Evolutionary conservation across 805 yeast species (phyloP).

Genomic region (Candida mattraensis): DNA sequence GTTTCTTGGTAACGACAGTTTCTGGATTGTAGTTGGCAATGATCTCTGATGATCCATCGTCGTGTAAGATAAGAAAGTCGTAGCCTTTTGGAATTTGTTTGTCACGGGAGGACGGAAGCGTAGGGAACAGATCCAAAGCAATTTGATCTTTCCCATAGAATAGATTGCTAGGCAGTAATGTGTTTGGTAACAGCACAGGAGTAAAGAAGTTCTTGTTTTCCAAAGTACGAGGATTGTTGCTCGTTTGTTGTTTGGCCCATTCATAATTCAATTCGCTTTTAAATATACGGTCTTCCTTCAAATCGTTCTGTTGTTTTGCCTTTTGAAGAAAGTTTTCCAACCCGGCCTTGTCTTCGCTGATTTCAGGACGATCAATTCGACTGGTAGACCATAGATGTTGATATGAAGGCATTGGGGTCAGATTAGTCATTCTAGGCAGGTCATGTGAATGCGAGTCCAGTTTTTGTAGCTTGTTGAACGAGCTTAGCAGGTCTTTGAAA

Average conservation of each 20-base stretch:
- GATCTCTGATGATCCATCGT: slow-evolving; percentile 35
- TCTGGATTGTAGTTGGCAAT: slow-evolving; percentile 10
- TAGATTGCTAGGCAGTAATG: slow-evolving; percentile 25
- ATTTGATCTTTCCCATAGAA: slow-evolving; percentile 1
- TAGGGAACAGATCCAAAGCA: slow-evolving; percentile 22
- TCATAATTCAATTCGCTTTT: slow-evolving; percentile 52
- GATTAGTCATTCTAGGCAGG: slow-evolving; percentile 27
- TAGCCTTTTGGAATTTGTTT: slow-evolving; percentile 7
- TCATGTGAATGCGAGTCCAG: slow-evolving; percentile 6
- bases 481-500: slow-evolving; percentile 25
- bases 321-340: slow-evolving; percentile 44
- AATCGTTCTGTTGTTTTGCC: slow-evolving; percentile 42
- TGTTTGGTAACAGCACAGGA: slow-evolving; percentile 39
- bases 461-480: slow-evolving; percentile 25
- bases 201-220: slow-evolving; percentile 45
- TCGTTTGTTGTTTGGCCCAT: slow-evolving; percentile 42
- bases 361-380: slow-evolving; percentile 2
- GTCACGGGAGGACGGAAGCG: slow-evolving; percentile 1
- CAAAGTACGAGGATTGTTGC: slow-evolving; percentile 38
- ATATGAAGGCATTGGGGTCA: slow-evolving; percentile 24
- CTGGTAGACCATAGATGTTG: slow-evolving; percentile 2
- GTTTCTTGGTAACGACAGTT: slow-evolving; percentile 3
- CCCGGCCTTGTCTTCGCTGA: slow-evolving; percentile 14
- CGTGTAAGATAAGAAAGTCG: slow-evolving; percentile 22
- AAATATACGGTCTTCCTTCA: slow-evolving; percentile 43